phyloP scores from a whole-genome alignment of 805 yeast genomes.

The Candida koratica region DNA sequence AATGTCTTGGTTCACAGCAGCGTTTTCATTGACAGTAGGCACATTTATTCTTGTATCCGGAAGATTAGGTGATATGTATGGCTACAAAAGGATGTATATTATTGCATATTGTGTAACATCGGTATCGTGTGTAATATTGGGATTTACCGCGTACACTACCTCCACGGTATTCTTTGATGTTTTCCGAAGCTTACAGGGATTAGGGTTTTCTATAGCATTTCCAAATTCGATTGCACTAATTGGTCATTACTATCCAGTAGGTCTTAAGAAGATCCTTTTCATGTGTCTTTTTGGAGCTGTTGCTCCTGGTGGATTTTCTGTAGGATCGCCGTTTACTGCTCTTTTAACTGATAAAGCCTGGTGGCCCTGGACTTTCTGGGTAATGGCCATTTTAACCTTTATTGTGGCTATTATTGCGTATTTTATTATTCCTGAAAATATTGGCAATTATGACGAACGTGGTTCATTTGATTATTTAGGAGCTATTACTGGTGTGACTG shows the following conservation, averaged over 20 bases:
- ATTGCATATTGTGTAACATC: conserved; percentile 24
- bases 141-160: conserved; percentile 24
- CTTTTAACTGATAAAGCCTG: conserved; percentile 24
- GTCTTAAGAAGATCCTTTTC: conserved; percentile 18
- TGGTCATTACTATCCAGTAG: conserved; percentile 28
- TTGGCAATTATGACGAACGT: conserved; percentile 16
- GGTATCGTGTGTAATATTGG: conserved; percentile 22
- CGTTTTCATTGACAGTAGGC: conserved; percentile 34
- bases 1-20: conserved; percentile 33
- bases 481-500: conserved; percentile 52
- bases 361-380: conserved; percentile 38
- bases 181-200: conserved; percentile 31
- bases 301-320: conserved; percentile 31
- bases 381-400: conserved; percentile 20
- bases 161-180: conserved; percentile 25
- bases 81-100: conserved; percentile 28
- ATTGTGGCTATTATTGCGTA: conserved; percentile 17
- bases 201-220: conserved; percentile 33
- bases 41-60: conserved; percentile 34
- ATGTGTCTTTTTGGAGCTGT: conserved; percentile 33
- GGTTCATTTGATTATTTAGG: conserved; percentile 27
- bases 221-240: conserved; percentile 33
- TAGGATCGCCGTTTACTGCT: conserved; percentile 28
- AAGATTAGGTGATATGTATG: conserved; percentile 33
- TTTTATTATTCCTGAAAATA: conserved; percentile 27